Evolutionary conservation across 495 filamentous ascomycete genomes (phyloP).

Genomic region (Penicillium nucicola): DNA sequence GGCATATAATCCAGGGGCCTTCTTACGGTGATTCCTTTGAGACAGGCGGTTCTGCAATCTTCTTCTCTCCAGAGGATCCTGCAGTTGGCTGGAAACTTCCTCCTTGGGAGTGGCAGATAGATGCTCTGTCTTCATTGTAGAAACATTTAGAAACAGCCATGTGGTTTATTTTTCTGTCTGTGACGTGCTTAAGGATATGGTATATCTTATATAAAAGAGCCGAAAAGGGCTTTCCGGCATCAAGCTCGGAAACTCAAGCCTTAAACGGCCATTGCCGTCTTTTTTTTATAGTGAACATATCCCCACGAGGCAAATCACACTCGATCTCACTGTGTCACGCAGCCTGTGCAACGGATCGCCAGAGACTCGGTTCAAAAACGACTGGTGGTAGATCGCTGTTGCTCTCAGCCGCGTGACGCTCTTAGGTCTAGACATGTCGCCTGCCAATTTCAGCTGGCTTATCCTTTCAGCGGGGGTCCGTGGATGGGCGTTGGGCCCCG

Average conservation of each 20-base stretch:
- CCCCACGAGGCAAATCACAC: not conserved
- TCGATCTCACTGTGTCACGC: slow-evolving; percentile 27
- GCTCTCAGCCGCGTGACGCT: slow-evolving; percentile 12
- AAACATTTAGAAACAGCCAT: not conserved
- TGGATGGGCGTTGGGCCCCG: not conserved
- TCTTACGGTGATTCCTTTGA: slow-evolving; percentile 36
- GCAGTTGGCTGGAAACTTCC: slow-evolving; percentile 10
- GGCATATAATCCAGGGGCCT: not conserved
- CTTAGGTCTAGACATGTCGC: not conserved
- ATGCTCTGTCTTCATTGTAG: slow-evolving; percentile 12
- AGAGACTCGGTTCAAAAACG: slow-evolving; percentile 12
- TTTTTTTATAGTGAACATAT: slow-evolving; percentile 4
- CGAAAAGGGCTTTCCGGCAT: not conserved
- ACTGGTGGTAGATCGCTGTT: not conserved
- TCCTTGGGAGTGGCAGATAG: slow-evolving; percentile 1
- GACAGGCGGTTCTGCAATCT: slow-evolving; percentile 36
- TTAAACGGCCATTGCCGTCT: not conserved
- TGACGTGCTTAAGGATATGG: not conserved
- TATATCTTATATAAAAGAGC: not conserved
- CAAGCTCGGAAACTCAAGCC: not conserved
- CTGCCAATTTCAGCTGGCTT: slow-evolving; percentile 7
- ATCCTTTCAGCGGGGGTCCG: not conserved
- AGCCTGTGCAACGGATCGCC: slow-evolving; percentile 16
- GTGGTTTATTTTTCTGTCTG: not conserved
- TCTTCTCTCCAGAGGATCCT: slow-evolving; percentile 29